Percentiles rank a stretch among this genome's conserved stretches.
phyloP scores from a whole-genome alignment of 495 filamentous ascomycete species.

The Letharia columbiana region DNA sequence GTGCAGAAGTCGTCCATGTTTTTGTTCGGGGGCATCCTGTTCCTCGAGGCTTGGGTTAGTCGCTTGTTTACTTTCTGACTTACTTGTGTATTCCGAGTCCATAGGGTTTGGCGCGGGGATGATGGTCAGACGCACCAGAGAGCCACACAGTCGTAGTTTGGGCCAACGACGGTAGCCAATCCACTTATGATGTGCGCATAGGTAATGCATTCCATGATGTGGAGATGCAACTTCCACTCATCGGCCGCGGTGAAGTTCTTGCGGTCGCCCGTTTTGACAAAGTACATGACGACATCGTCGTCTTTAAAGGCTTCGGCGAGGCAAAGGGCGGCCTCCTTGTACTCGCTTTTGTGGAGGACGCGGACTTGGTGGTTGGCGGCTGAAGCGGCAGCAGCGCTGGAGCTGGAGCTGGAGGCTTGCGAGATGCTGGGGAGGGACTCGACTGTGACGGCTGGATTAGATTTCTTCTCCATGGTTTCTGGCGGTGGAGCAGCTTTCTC shows the following conservation, averaged over 20 bases:
- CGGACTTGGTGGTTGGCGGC: conserved; percentile 39
- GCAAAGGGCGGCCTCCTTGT: conserved; percentile 54
- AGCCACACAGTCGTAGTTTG: conserved; percentile 65
- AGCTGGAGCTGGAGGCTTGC: conserved; percentile 24
- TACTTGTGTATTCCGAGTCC: no score
- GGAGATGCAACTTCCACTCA: conserved; percentile 65
- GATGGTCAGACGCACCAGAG: conserved; percentile 53
- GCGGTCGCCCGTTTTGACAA: conserved; percentile 57
- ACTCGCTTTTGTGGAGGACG: conserved; percentile 49
- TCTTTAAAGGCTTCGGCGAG: conserved; percentile 68
- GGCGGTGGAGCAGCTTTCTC: conserved; percentile 17
- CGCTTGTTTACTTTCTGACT: not conserved
- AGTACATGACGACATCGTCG: conserved; percentile 65
- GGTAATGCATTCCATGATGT: conserved; percentile 64
- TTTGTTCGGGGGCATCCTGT: conserved; percentile 67
- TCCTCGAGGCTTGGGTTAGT: not conserved
- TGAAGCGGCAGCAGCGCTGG: conserved; percentile 16
- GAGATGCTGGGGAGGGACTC: conserved; percentile 29
- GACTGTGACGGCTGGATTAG: conserved; percentile 30
- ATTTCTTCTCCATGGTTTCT: conserved; percentile 25
- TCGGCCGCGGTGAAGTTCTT: conserved; percentile 48
- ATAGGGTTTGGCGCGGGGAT: not conserved
- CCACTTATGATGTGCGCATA: conserved; percentile 64
- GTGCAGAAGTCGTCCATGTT: conserved; percentile 65
- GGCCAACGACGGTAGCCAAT: conserved; percentile 60